Evolutionary conservation across 768 basidiomycete genomes (phyloP).

Genomic region (Auriscalpium microsporum): DNA sequence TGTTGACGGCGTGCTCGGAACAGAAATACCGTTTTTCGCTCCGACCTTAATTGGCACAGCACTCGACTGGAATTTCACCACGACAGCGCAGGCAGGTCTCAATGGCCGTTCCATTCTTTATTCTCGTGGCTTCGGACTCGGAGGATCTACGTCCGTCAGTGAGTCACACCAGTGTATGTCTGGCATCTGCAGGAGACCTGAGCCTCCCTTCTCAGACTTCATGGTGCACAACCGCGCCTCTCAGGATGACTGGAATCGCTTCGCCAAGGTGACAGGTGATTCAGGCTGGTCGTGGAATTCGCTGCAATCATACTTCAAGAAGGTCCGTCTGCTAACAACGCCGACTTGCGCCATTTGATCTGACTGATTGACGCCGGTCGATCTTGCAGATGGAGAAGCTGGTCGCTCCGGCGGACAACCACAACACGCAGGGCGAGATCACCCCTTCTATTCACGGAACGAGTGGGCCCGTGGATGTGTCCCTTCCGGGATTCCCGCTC

Average conservation of each 20-base stretch:
- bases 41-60: background rate
- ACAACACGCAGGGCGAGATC: slow-evolving; percentile 30
- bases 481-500: background rate
- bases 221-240: slow-evolving; percentile 22
- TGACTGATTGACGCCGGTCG: background rate
- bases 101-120: slow-evolving; percentile 1
- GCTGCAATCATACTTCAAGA: slow-evolving; percentile 2
- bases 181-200: background rate
- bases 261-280: slow-evolving; percentile 20
- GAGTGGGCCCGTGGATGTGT: slow-evolving; percentile 24
- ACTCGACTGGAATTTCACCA: slow-evolving; percentile 3
- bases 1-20: background rate
- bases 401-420: slow-evolving; percentile 29
- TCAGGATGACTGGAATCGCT: slow-evolving; percentile 18
- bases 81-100: background rate
- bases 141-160: slow-evolving; percentile 2
- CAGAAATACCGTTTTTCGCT: background rate
- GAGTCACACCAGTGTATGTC: background rate
- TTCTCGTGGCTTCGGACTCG: background rate
- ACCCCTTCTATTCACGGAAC: slow-evolving; percentile 31
- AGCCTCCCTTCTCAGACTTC: slow-evolving; percentile 14
- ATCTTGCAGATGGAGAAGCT: slow-evolving; percentile 28
- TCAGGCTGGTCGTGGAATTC: slow-evolving; percentile 16
- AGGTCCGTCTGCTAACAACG: background rate
- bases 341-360: background rate